phyloP scores from a whole-genome alignment of 2,329 filamentous ascomycete species.

The Botrytis porri region DNA sequence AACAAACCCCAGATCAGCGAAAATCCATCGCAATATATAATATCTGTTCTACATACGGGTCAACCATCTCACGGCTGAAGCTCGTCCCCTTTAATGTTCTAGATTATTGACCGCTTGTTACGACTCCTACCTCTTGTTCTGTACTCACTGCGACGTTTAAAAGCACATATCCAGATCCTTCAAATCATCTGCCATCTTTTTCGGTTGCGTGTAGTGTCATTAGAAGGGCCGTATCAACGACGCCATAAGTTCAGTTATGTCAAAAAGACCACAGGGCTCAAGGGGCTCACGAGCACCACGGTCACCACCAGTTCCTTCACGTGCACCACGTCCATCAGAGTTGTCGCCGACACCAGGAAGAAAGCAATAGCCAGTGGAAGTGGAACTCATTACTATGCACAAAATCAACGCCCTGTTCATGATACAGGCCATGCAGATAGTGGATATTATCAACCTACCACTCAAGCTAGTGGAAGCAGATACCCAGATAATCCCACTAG shows the following conservation, averaged over 20 bases:
- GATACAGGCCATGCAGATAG: too few relatives aligned
- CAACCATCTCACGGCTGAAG: background rate
- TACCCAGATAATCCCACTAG: too few relatives aligned
- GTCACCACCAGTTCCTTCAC: background rate
- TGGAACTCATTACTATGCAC: too few relatives aligned
- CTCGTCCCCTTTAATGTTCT: background rate
- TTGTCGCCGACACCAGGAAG: too few relatives aligned
- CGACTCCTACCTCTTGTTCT: background rate
- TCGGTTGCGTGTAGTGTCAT: background rate
- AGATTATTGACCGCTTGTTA: background rate
- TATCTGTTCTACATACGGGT: background rate
- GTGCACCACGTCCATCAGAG: background rate
- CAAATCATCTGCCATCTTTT: background rate
- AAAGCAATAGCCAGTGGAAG: too few relatives aligned
- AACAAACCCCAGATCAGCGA: background rate
- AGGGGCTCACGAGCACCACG: too few relatives aligned
- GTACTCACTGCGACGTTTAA: too few relatives aligned
- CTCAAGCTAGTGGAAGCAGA: too few relatives aligned
- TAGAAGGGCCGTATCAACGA: background rate
- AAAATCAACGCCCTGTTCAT: background rate
- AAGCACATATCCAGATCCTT: too few relatives aligned
- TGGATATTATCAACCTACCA: too few relatives aligned
- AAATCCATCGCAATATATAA: background rate
- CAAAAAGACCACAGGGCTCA: background rate
- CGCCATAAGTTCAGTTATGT: background rate